Base-by-base conservation (phyloP, 805 yeast species). In the Zygoascus flipseniorum region DNA sequence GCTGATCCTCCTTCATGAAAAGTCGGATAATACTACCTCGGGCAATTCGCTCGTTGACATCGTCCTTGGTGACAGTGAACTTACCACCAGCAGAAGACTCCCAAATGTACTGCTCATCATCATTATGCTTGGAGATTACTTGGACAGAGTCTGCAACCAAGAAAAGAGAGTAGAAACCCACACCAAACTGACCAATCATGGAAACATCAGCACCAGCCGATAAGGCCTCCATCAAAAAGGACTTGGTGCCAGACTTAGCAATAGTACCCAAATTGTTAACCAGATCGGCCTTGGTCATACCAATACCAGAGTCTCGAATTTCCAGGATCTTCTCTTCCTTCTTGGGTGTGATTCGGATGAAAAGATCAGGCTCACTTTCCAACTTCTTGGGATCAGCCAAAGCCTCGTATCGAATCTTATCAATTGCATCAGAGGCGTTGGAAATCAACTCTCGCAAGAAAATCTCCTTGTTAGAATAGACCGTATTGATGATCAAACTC, bases 161-260 rank as follows among this genome's bases (percentile, higher is more conserved):
- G 87, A 93, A 93, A 64, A 92, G 80, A 53, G 99, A 93, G 85
- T 93, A 93, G 92, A 93, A 93, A 84, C 99, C 99, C 66, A 93
- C 99, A 89, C 99, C 99, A 80, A 93, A 93, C 79, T 93, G 99
- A 82, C 99, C 99, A 78, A 93, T 93, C 99, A 93, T 93, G 61
- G 98, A 90, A 59, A 93, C 97, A 74, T 93, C 99, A 58, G 99
- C 99, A 78, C 99, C 99, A 61, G 97, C 98, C 62, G 96, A 85
- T 62, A 95, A 81, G 63, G 99, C 99, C 79, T 93, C 99, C 99
- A 93, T 93, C 39, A 68, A 57, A 76, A 93, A 93, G 65, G 96
- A 89, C 80, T 93, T 93, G 66, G 99, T 93, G 78, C 99, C 99
- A 62, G 99, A 93, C 79, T 93, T 93, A 71, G 99, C 99, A 72